Percentiles rank a stretch among this genome's conserved stretches.
phyloP scores from a whole-genome alignment of 1,284 basidiomycete species.

The Bondarzewia mesenterica region DNA sequence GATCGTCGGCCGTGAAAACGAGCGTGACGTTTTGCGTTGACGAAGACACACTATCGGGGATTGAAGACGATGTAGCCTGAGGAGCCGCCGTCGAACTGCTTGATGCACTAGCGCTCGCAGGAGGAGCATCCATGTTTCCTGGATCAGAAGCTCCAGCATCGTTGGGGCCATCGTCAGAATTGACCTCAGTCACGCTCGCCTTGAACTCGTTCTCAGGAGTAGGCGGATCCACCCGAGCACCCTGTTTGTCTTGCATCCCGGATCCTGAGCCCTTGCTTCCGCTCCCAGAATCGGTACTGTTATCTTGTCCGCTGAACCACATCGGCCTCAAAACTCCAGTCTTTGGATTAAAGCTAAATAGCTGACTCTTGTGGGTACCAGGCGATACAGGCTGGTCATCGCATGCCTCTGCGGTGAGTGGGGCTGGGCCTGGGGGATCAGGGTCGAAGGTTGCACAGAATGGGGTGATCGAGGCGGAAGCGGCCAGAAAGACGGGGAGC shows the following conservation, averaged over 20 bases:
- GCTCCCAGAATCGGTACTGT: neutral
- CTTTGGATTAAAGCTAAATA: slow-evolving; percentile 44
- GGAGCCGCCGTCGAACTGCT: neutral
- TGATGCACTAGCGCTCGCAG: neutral
- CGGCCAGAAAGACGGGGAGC: slow-evolving; percentile 35
- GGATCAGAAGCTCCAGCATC: neutral
- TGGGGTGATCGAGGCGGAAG: slow-evolving; percentile 25
- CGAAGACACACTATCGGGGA: neutral
- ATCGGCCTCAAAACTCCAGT: slow-evolving; percentile 46
- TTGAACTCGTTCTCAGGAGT: slow-evolving; percentile 8
- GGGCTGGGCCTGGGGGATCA: slow-evolving; percentile 35
- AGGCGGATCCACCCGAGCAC: slow-evolving; percentile 5
- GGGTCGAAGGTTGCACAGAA: slow-evolving; percentile 60
- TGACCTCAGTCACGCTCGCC: slow-evolving; percentile 10
- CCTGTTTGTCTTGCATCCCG: slow-evolving; percentile 5
- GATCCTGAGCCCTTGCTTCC: neutral
- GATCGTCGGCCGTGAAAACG: neutral
- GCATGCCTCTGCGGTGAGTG: slow-evolving; percentile 44
- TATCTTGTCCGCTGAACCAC: slow-evolving; percentile 26
- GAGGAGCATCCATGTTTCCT: neutral
- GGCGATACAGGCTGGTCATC: slow-evolving; percentile 8
- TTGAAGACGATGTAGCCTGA: neutral
- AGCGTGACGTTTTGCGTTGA: neutral
- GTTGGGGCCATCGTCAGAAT: neutral
- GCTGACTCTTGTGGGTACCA: slow-evolving; percentile 40